phyloP scores from a whole-genome alignment of 208 protist species.

The Leishmania tarentolae region DNA sequence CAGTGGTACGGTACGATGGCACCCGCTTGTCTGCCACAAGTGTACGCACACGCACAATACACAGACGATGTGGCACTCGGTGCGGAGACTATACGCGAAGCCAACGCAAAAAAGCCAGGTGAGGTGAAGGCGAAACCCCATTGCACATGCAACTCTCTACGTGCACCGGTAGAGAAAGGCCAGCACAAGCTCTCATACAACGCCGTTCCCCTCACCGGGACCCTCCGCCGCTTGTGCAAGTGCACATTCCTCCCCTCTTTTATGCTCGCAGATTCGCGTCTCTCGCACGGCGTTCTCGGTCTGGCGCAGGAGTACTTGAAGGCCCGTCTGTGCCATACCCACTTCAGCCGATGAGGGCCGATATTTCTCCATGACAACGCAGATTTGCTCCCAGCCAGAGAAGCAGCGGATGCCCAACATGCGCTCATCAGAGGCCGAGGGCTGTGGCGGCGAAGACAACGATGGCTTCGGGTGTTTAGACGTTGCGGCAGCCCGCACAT shows the following conservation, averaged over 20 bases:
- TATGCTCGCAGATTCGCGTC: background rate
- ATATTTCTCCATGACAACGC: constrained; percentile 49
- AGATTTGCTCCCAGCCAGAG: constrained; percentile 55
- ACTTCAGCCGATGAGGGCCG: constrained; percentile 45
- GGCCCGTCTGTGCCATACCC: constrained; percentile 32
- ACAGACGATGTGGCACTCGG: background rate
- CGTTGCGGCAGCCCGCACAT: background rate
- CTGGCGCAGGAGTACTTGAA: constrained; percentile 29
- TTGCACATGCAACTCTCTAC: background rate
- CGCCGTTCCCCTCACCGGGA: background rate
- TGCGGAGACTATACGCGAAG: background rate
- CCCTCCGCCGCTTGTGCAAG: background rate
- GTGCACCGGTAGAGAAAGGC: background rate
- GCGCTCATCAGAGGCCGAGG: background rate
- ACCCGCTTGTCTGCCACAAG: background rate
- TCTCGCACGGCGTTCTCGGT: background rate
- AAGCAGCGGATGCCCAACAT: constrained; percentile 54
- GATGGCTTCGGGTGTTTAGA: background rate
- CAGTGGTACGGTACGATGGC: background rate
- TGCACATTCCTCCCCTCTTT: background rate
- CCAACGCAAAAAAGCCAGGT: background rate
- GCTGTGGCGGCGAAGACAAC: background rate
- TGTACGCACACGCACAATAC: background rate
- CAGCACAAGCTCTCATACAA: background rate
- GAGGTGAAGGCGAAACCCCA: background rate